Evolutionary conservation across 371 early-diverging fungal genomes (phyloP).

Genomic region (Mucor sp.): DNA sequence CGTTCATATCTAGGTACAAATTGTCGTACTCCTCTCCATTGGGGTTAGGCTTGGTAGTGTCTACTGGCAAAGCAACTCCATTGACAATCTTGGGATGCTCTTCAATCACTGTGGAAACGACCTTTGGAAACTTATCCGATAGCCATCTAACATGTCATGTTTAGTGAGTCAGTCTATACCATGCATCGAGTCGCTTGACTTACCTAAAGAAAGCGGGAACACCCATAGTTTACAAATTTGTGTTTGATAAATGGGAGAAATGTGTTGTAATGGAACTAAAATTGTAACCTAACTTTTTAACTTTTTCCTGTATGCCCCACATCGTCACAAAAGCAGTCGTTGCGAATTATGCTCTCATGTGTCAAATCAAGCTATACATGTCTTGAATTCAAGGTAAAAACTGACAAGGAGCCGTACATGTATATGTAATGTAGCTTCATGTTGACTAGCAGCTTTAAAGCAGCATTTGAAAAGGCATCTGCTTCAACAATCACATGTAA

Average conservation of each 20-base stretch:
- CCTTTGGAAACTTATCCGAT: conserved; percentile 92
- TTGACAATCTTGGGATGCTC: conserved; percentile 70
- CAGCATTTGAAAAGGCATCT: too few relatives aligned
- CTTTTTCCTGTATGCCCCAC: background rate
- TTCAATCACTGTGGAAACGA: conserved; percentile 79
- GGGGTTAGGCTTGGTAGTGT: conserved; percentile 90
- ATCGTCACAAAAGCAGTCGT: background rate
- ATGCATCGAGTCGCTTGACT: background rate
- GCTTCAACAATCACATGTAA: background rate
- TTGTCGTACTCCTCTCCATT: conserved; percentile 95
- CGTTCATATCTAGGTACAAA: conserved; percentile 99
- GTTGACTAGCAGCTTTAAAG: too few relatives aligned
- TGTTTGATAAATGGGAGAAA: conserved; percentile 4
- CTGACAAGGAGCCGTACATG: too few relatives aligned
- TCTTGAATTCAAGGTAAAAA: too few relatives aligned
- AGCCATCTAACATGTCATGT: conserved; percentile 78
- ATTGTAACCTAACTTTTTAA: background rate
- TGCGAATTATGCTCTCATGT: background rate
- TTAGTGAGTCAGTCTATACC: background rate
- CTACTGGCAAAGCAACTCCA: conserved; percentile 80
- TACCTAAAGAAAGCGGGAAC: conserved; percentile 83
- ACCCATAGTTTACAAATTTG: conserved; percentile 59
- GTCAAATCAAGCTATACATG: background rate
- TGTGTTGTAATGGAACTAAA: conserved; percentile 7
- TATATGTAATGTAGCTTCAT: too few relatives aligned